A percentile compares a stretch with the other conserved stretches of the same genome.
Conservation (phyloP, 2,329 filamentous ascomycete species). For the Metarhizium sp. region DNA sequence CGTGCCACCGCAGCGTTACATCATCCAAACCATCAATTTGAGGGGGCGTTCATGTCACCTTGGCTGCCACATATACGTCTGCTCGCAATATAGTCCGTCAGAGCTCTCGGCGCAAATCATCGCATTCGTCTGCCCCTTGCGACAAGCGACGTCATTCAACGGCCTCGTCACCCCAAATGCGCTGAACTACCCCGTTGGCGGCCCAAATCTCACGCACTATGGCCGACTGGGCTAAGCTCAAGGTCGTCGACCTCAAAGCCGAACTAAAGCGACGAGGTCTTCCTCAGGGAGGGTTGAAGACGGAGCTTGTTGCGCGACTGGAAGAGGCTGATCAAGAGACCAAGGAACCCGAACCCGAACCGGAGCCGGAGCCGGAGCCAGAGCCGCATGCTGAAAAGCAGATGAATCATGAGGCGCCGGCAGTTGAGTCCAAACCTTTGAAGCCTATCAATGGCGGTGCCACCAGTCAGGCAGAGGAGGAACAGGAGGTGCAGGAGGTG, state of each 20-base stretch:
- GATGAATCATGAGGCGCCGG: not conserved
- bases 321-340: slow-evolving; percentile 17
- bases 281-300: slow-evolving; percentile 58
- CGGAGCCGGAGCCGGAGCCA: not conserved
- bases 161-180: not conserved
- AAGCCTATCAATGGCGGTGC: not conserved
- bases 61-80: not conserved
- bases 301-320: slow-evolving; percentile 60
- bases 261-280: slow-evolving; percentile 68
- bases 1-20: not conserved
- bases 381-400: not conserved
- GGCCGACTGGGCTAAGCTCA: slow-evolving; percentile 50
- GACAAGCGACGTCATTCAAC: not conserved
- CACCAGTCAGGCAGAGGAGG: no score
- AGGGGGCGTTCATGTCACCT: not conserved
- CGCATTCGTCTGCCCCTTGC: not conserved
- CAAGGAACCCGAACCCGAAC: not conserved
- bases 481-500: no score
- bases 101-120: not conserved
- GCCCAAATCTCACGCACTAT: slow-evolving; percentile 20
- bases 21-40: not conserved
- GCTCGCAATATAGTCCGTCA: not conserved
- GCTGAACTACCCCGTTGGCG: not conserved
- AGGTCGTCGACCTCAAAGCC: slow-evolving; percentile 65
- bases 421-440: not conserved